These are phyloP conservation scores for Bimuria novae-zelandiae DNA, from an alignment of 2,329 filamentous ascomycete species.

Conservation along the genomic window DNA sequence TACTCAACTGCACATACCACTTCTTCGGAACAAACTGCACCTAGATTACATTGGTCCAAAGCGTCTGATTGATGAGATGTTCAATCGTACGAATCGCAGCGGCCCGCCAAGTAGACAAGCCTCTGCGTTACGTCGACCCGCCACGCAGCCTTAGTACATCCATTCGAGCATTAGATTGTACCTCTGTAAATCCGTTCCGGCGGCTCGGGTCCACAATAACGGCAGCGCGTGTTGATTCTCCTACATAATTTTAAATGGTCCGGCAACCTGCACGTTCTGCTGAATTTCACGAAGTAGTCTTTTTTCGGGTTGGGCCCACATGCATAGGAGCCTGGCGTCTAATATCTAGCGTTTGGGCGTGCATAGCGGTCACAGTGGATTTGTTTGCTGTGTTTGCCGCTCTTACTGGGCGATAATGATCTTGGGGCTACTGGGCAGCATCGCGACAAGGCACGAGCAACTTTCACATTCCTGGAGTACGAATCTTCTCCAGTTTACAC, in stretches of 20 bases:
- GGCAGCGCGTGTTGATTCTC: conserved; percentile 28
- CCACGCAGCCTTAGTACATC: conserved; percentile 15
- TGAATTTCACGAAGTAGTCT: conserved; percentile 20
- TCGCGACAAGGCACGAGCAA: neutral
- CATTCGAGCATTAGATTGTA: neutral
- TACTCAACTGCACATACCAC: conserved; percentile 58
- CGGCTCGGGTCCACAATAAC: conserved; percentile 1
- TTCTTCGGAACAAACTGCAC: conserved; percentile 57
- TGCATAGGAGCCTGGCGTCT: conserved; percentile 23
- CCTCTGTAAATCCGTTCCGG: no score
- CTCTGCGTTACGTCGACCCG: conserved; percentile 31
- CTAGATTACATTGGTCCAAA: conserved; percentile 67
- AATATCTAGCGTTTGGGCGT: conserved; percentile 18
- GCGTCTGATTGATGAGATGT: conserved; percentile 66
- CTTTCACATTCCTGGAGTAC: neutral
- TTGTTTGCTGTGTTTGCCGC: conserved; percentile 28
- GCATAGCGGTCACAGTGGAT: conserved; percentile 22
- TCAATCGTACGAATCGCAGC: conserved; percentile 53
- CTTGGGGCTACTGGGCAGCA: neutral
- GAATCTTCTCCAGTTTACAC: conserved; percentile 4
- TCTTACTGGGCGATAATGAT: no score
- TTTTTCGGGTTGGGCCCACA: conserved; percentile 16
- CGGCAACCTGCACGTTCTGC: conserved; percentile 16
- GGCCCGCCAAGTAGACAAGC: conserved; percentile 31
- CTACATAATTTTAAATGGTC: conserved; percentile 32